Conservation (phyloP, 192 early-diverging fungal species). For the Coemansia interrupta region DNA sequence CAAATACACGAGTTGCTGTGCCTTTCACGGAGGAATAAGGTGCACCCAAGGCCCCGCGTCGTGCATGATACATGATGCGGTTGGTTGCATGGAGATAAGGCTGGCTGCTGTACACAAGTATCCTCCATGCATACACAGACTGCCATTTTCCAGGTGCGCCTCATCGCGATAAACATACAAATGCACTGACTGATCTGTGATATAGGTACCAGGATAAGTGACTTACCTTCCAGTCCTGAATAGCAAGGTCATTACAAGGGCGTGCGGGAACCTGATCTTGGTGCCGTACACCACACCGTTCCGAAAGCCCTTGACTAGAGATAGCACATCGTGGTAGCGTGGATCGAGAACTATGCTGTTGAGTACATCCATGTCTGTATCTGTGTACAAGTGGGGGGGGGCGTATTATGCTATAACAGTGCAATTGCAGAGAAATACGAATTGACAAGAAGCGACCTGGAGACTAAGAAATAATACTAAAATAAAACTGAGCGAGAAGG, state of each 20-base stretch:
- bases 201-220: neutral
- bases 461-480: neutral
- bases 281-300: constrained; percentile 96
- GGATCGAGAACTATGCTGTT: constrained; percentile 61
- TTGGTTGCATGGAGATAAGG: too few relatives aligned
- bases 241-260: constrained; percentile 92
- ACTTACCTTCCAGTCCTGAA: constrained; percentile 81
- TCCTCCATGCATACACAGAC: too few relatives aligned
- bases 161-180: neutral
- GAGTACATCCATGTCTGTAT: constrained; percentile 17
- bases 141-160: too few relatives aligned
- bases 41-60: too few relatives aligned
- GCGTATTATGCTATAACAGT: neutral
- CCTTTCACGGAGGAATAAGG: too few relatives aligned
- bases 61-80: too few relatives aligned
- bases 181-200: neutral
- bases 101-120: too few relatives aligned
- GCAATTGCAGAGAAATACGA: neutral
- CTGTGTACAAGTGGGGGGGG: neutral
- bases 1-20: too few relatives aligned
- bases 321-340: constrained; percentile 73
- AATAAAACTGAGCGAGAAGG: neutral
- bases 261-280: constrained; percentile 95
- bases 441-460: neutral
- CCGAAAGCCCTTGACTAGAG: constrained; percentile 86